Evolutionary conservation across 129 eudicot species (phyloP).

Genomic region (Flaveria trinervia): DNA sequence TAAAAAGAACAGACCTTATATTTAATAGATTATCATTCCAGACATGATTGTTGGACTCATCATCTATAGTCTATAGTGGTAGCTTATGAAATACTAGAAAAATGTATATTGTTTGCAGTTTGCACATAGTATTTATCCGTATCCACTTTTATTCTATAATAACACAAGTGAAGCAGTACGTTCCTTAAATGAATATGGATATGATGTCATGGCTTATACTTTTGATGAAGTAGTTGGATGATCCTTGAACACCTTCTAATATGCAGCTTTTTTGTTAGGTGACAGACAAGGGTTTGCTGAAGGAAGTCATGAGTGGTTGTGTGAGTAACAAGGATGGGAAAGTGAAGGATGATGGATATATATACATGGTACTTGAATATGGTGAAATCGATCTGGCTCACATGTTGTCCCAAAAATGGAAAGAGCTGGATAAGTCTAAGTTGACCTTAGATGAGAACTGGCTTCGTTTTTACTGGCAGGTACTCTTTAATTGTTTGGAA

Average conservation of each 20-base stretch:
- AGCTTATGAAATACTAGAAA: too few relatives aligned
- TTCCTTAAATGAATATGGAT: slow-evolving; percentile 37
- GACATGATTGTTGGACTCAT: too few relatives aligned
- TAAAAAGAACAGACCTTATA: too few relatives aligned
- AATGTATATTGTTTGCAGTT: too few relatives aligned
- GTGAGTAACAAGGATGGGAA: slow-evolving; percentile 69
- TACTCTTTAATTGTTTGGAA: slow-evolving; percentile 10
- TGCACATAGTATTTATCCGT: slow-evolving; percentile 30
- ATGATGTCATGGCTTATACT: neutral
- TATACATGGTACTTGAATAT: slow-evolving; percentile 94
- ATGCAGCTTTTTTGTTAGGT: slow-evolving; percentile 55
- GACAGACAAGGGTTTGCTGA: slow-evolving; percentile 85
- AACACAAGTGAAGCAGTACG: neutral
- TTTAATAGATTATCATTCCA: too few relatives aligned
- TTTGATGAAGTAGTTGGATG: neutral
- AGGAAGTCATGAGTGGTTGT: slow-evolving; percentile 84
- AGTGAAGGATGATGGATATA: slow-evolving; percentile 80
- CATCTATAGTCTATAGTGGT: too few relatives aligned
- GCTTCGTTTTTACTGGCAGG: slow-evolving; percentile 99
- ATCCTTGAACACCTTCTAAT: slow-evolving; percentile 26
- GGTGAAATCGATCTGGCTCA: slow-evolving; percentile 99
- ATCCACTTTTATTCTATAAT: neutral
- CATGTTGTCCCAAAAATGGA: slow-evolving; percentile 94
- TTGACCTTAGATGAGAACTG: slow-evolving; percentile 83
- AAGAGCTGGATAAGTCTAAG: slow-evolving; percentile 59